These are phyloP conservation scores for Mycena indigotica DNA, from an alignment of 768 basidiomycete genomes.

Conservation along the genomic window DNA sequence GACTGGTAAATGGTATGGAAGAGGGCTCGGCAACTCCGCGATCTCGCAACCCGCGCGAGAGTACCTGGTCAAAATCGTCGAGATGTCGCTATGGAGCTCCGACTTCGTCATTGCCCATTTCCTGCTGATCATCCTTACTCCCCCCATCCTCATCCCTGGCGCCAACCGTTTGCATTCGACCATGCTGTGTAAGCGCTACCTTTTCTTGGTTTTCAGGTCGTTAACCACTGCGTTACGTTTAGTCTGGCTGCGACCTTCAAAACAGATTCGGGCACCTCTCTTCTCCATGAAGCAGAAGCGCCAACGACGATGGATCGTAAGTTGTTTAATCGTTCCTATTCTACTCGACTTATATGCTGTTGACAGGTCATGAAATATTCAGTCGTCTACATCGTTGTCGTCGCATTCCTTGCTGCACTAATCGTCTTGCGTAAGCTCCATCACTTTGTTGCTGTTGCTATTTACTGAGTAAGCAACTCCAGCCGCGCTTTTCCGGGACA, in stretches of 20 bases:
- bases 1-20: conserved; percentile 98
- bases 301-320: conserved; percentile 87
- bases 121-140: conserved; percentile 84
- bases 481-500: conserved; percentile 83
- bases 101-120: conserved; percentile 90
- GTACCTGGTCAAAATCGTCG: conserved; percentile 97
- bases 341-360: conserved; percentile 11
- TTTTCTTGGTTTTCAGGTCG: not conserved
- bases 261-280: conserved; percentile 89
- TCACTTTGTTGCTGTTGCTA: conserved; percentile 22
- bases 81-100: conserved; percentile 95
- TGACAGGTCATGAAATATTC: conserved; percentile 80
- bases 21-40: conserved; percentile 87
- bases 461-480: conserved; percentile 10
- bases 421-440: conserved; percentile 74
- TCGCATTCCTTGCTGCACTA: conserved; percentile 77
- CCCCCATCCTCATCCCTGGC: conserved; percentile 83
- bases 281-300: conserved; percentile 95
- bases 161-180: conserved; percentile 89
- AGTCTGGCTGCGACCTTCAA: conserved; percentile 96
- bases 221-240: conserved; percentile 3
- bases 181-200: conserved; percentile 73
- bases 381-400: conserved; percentile 74
- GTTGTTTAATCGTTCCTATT: conserved; percentile 26
- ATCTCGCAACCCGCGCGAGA: conserved; percentile 96